Conservation (phyloP, 371 early-diverging fungal genomes). For the Polyrhizophydium stewartii region DNA sequence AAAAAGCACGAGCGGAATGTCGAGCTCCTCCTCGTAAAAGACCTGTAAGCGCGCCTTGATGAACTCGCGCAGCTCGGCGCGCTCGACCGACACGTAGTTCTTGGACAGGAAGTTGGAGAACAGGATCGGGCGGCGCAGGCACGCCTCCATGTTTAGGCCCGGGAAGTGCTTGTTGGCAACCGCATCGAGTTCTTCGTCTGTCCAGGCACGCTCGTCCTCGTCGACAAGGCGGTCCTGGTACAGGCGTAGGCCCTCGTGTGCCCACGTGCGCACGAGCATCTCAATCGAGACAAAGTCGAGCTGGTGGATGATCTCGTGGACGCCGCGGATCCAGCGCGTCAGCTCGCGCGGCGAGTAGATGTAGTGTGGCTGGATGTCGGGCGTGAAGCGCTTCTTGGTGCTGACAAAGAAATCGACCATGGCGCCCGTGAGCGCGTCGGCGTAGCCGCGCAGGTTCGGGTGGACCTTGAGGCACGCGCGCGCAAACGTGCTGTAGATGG, state of each 20-base stretch:
- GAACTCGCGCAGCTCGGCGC: slow-evolving; percentile 87
- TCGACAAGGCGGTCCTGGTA: slow-evolving; percentile 97
- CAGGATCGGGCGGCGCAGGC: slow-evolving; percentile 86
- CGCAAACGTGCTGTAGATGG: slow-evolving; percentile 93
- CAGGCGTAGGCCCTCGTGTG: slow-evolving; percentile 94
- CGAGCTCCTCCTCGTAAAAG: slow-evolving; percentile 98
- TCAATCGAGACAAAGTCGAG: slow-evolving; percentile 79
- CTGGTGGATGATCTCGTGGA: slow-evolving; percentile 89
- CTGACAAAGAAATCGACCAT: slow-evolving; percentile 94
- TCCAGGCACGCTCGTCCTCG: slow-evolving; percentile 90
- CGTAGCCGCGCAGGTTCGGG: slow-evolving; percentile 88
- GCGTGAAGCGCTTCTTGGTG: slow-evolving; percentile 90
- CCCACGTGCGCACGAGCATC: slow-evolving; percentile 93
- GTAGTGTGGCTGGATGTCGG: slow-evolving; percentile 97
- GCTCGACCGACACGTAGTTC: slow-evolving; percentile 83
- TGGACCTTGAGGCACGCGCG: slow-evolving; percentile 93
- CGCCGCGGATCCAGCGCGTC: slow-evolving; percentile 97
- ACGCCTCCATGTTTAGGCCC: slow-evolving; percentile 60
- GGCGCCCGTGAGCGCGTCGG: slow-evolving; percentile 89
- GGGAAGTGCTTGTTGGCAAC: slow-evolving; percentile 90
- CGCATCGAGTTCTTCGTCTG: slow-evolving; percentile 80
- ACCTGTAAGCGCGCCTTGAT: slow-evolving; percentile 93
- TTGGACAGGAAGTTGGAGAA: slow-evolving; percentile 98
- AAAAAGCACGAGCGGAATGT: slow-evolving; percentile 92
- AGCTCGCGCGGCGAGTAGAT: slow-evolving; percentile 98